Conservation (phyloP, 2,329 filamentous ascomycete genomes). For the Colletotrichum sp. region DNA sequence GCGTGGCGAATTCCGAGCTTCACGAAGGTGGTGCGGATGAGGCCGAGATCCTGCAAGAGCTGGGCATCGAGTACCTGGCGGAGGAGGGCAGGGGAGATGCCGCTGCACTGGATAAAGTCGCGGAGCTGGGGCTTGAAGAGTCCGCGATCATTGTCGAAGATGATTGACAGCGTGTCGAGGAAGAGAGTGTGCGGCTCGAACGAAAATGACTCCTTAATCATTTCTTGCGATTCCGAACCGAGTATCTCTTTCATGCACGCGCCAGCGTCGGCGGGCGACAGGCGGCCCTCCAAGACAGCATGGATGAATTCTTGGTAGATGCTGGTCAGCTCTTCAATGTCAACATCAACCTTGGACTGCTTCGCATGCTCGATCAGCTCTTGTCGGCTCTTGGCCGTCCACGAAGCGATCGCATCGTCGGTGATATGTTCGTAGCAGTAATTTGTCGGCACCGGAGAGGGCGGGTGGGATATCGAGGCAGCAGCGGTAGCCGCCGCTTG, state of each 20-base stretch:
- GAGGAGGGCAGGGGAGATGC: conserved; percentile 73
- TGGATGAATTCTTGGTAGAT: conserved; percentile 87
- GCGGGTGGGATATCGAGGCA: conserved; percentile 24
- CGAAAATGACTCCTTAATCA: conserved; percentile 51
- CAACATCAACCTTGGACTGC: conserved; percentile 69
- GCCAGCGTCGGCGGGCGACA: conserved; percentile 74
- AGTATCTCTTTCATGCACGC: conserved; percentile 76
- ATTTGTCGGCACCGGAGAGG: conserved; percentile 41
- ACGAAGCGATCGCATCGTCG: conserved; percentile 68
- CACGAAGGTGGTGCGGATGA: conserved; percentile 85
- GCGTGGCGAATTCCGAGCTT: conserved; percentile 86
- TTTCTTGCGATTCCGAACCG: conserved; percentile 56
- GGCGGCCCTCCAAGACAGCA: conserved; percentile 71
- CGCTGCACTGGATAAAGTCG: conserved; percentile 74
- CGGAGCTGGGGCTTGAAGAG: conserved; percentile 58
- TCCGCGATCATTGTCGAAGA: conserved; percentile 72
- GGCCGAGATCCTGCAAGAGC: conserved; percentile 74
- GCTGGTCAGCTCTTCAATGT: conserved; percentile 70
- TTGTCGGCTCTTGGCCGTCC: conserved; percentile 69
- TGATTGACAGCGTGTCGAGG: conserved; percentile 80
- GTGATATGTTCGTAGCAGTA: conserved; percentile 82
- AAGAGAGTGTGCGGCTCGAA: conserved; percentile 75
- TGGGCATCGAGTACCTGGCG: conserved; percentile 83
- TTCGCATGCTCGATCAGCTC: conserved; percentile 69
- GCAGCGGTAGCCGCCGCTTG: conserved; percentile 23